Conservation (phyloP, 2,329 filamentous ascomycete genomes). For the Hymenoscyphus fructigenus region DNA sequence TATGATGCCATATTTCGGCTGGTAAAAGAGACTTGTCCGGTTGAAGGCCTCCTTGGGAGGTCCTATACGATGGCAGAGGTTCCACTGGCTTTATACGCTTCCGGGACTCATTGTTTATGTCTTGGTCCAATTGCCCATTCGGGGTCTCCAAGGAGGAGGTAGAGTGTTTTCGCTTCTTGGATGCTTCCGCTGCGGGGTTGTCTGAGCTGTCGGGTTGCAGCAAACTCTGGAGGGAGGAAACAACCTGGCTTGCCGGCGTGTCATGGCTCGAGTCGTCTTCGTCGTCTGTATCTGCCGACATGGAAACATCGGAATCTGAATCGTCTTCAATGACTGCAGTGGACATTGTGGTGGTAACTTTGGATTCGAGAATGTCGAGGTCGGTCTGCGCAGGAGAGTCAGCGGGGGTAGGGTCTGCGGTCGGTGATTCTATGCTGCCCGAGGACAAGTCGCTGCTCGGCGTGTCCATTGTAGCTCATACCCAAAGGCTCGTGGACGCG, state of each 20-base stretch:
- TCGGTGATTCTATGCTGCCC: slow-evolving; percentile 33
- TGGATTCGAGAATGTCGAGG: slow-evolving; percentile 12
- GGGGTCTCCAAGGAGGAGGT: slow-evolving; percentile 16
- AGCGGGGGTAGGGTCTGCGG: slow-evolving; percentile 26
- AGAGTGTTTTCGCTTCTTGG: slow-evolving; percentile 32
- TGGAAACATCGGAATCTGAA: slow-evolving; percentile 39
- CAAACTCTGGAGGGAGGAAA: slow-evolving; percentile 7
- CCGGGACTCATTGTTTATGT: slow-evolving; percentile 19
- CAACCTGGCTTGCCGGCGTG: slow-evolving; percentile 11
- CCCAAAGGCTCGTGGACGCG: slow-evolving; percentile 7
- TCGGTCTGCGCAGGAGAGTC: slow-evolving; percentile 23
- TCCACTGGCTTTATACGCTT: slow-evolving; percentile 34
- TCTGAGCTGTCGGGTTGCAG: slow-evolving; percentile 8
- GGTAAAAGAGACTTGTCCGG: slow-evolving; percentile 45
- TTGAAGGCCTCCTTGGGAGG: slow-evolving; percentile 22
- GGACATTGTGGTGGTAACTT: slow-evolving; percentile 10
- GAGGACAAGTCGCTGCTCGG: slow-evolving; percentile 27
- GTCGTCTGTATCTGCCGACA: slow-evolving; percentile 38
- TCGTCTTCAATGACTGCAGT: slow-evolving; percentile 26
- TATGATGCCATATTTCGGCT: slow-evolving; percentile 66
- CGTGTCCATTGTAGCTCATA: slow-evolving; percentile 27
- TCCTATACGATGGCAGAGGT: slow-evolving; percentile 19
- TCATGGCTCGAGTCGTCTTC: slow-evolving; percentile 21
- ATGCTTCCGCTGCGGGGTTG: slow-evolving; percentile 15
- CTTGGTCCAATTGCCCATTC: slow-evolving; percentile 23